Evolutionary conservation across 148 eudicot genomes (phyloP), one percentile per base, ranked within the genome.

Genomic region (Oxyria digyna): DNA sequence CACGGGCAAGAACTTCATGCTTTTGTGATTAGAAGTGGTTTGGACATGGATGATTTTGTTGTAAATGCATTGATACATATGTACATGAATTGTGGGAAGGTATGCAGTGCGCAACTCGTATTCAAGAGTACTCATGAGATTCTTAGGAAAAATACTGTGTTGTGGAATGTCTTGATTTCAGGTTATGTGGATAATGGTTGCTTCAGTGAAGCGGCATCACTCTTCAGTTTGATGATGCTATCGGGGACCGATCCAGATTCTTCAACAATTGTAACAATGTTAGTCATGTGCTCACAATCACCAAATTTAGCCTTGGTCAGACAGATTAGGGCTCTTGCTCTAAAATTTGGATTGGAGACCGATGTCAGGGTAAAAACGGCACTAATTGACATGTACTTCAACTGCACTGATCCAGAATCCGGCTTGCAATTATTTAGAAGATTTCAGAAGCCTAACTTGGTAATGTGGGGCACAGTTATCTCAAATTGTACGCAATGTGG

Each of bases 101-200:
- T 90, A 27, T 83, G 52, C 68, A 78, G 86, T 31, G 92, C 98
- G 12, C 59, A 62, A 65, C 69, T 77, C 73, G 42, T 83, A 49
- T 94, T 90, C 71, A 73, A 85, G 29, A 73, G 82, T 75, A 67
- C 57, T 5, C 69, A 69, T 7, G 82, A 75, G 69, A 83, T 48
- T 72, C 73, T 87, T 67, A 75, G 74, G 8, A 49, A 35, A n/a
- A 76, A 79, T 62, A 38, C 74, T 64, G 70, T 87, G 69, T 75
- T 89, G 17, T 88, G 97, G 97, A 89, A 89, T 70, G 85, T 96
- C 7, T 79, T 93, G 79, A 87, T 93, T 63, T 85, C 87, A 31
- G 97, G 97, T 50, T 84, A 85, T 74, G 90, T 88, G 67, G 89
- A 88, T 68, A 93, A 85, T 33, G 88, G 89, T 40, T 75, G 77